Evolutionary conservation across 768 basidiomycete genomes (phyloP).

Genomic region (Xerocomellus chrysenteron): DNA sequence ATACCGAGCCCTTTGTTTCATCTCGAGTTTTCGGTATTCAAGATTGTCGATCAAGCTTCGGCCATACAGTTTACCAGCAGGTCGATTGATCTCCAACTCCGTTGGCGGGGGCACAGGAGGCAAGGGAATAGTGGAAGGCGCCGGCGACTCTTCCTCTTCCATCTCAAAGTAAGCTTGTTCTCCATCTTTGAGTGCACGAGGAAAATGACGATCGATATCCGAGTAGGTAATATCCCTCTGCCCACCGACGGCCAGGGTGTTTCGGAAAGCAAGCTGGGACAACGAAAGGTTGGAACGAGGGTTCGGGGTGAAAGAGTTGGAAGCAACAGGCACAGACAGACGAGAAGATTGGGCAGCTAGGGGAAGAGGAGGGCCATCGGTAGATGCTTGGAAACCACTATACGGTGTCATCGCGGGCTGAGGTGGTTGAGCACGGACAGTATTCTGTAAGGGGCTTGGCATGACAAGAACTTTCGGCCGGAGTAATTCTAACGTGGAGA

Average conservation of each 20-base stretch:
- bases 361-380: constrained; percentile 70
- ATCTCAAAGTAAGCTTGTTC: constrained; percentile 62
- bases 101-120: constrained; percentile 31
- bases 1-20: constrained; percentile 84
- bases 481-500: constrained; percentile 76
- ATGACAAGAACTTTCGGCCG: constrained; percentile 92
- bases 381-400: constrained; percentile 62
- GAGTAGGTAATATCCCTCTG: constrained; percentile 60
- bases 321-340: constrained; percentile 41
- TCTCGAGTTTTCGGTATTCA: constrained; percentile 76
- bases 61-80: constrained; percentile 82
- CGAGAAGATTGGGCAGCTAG: constrained; percentile 64
- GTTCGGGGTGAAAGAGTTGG: constrained; percentile 76
- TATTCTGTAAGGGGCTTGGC: constrained; percentile 80
- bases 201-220: constrained; percentile 61
- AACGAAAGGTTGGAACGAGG: constrained; percentile 69
- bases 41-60: constrained; percentile 90
- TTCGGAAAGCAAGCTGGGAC: constrained; percentile 85
- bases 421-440: constrained; percentile 34
- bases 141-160: constrained; percentile 37
- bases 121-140: constrained; percentile 30
- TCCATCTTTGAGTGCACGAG: constrained; percentile 74
- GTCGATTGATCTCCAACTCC: constrained; percentile 42
- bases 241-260: constrained; percentile 70
- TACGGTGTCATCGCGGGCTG: constrained; percentile 36